Percentiles rank a stretch among this genome's conserved stretches.
Evolutionary conservation across 2,329 filamentous ascomycete species (phyloP).

Genomic region (Paecilomyces formosus): DNA sequence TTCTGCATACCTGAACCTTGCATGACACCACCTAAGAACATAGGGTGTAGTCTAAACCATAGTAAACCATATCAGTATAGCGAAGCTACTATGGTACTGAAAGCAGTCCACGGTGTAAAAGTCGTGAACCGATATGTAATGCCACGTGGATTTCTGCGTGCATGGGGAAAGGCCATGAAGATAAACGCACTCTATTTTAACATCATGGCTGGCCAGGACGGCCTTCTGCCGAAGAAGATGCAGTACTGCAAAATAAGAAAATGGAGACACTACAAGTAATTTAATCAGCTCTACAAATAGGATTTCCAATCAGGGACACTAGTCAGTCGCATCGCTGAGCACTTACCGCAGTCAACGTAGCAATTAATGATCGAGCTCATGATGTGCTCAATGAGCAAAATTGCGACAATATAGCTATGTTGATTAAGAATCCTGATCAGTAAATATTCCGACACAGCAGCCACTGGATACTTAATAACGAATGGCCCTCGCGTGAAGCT

Average conservation of each 20-base stretch:
- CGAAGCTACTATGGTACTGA: background rate
- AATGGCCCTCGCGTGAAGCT: background rate
- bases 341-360: conserved; percentile 60
- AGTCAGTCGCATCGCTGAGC: background rate
- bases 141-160: background rate
- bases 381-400: background rate
- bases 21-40: conserved; percentile 65
- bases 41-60: conserved; percentile 57
- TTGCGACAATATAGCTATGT: background rate
- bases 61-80: background rate
- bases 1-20: conserved; percentile 44
- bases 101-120: background rate
- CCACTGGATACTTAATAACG: background rate
- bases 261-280: conserved; percentile 56
- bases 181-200: conserved; percentile 57
- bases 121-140: background rate
- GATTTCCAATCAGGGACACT: background rate
- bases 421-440: background rate
- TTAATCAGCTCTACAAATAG: background rate
- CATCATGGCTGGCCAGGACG: conserved; percentile 49
- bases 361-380: conserved; percentile 59
- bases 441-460: background rate
- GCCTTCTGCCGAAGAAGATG: conserved; percentile 52
- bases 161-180: background rate
- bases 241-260: conserved; percentile 46